phyloP scores from a whole-genome alignment of 495 filamentous ascomycete species.

The Alectoria sarmentosa region DNA sequence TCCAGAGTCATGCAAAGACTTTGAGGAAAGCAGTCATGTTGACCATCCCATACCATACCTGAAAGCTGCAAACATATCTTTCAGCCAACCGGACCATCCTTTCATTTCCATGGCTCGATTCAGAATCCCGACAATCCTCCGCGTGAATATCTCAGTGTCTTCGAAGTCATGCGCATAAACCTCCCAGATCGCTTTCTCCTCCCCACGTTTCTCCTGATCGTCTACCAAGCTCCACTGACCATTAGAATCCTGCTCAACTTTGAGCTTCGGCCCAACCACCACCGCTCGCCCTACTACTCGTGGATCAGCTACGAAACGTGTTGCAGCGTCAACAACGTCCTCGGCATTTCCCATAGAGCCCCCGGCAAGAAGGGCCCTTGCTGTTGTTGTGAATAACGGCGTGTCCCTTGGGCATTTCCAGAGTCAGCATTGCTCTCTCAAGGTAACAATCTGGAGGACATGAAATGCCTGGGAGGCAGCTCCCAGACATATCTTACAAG shows the following conservation, averaged over 20 bases:
- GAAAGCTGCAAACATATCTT: constrained; percentile 35
- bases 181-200: constrained; percentile 47
- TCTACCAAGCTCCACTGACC: constrained; percentile 35
- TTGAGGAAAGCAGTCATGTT: background rate
- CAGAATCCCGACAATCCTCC: constrained; percentile 40
- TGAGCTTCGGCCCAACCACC: constrained; percentile 48
- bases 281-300: constrained; percentile 45
- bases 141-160: constrained; percentile 43
- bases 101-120: constrained; percentile 38
- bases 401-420: constrained; percentile 36
- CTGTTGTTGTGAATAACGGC: constrained; percentile 40
- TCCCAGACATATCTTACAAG: background rate
- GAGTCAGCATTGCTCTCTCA: background rate
- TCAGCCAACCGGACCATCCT: constrained; percentile 44
- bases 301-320: constrained; percentile 41
- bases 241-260: constrained; percentile 30
- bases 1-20: background rate
- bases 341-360: constrained; percentile 41
- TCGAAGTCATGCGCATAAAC: constrained; percentile 52
- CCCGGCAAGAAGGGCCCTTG: constrained; percentile 46
- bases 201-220: constrained; percentile 24
- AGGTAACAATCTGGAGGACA: background rate
- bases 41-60: constrained; percentile 8
- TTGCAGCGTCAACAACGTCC: constrained; percentile 50
- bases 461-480: background rate